Evolutionary conservation across 257 asterid genomes (phyloP).

Genomic region (Petunia secreta): DNA sequence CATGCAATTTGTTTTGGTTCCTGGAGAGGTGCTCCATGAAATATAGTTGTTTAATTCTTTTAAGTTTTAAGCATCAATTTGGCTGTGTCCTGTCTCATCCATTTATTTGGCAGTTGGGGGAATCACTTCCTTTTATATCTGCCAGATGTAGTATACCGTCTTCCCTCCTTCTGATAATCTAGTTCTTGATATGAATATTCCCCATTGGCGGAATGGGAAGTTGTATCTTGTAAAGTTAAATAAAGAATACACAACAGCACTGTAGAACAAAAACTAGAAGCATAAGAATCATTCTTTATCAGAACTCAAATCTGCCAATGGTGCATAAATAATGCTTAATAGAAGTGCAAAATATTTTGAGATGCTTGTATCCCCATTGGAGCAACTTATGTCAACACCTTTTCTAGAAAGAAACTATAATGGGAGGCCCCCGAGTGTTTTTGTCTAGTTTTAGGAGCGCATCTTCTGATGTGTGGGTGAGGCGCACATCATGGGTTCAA

Average conservation of each 20-base stretch:
- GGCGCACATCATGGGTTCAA: no score
- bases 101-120: neutral
- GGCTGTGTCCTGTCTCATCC: neutral
- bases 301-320: neutral
- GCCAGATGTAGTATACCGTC: neutral
- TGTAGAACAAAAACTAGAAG: neutral
- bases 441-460: no score
- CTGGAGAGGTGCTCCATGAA: neutral
- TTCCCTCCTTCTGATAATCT: neutral
- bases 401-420: neutral
- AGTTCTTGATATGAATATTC: neutral
- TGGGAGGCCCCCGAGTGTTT: no score
- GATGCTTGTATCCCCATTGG: neutral
- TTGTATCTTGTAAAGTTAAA: neutral
- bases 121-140: neutral
- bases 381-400: neutral
- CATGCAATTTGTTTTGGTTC: slow-evolving; percentile 31
- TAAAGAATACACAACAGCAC: no score
- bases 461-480: no score
- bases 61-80: neutral
- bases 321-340: neutral
- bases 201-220: neutral
- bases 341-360: neutral
- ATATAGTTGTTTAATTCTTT: neutral
- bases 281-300: neutral